These are phyloP conservation scores for Neurospora crassa DNA, from an alignment of 2,329 filamentous ascomycete genomes.

Conservation along the genomic window DNA sequence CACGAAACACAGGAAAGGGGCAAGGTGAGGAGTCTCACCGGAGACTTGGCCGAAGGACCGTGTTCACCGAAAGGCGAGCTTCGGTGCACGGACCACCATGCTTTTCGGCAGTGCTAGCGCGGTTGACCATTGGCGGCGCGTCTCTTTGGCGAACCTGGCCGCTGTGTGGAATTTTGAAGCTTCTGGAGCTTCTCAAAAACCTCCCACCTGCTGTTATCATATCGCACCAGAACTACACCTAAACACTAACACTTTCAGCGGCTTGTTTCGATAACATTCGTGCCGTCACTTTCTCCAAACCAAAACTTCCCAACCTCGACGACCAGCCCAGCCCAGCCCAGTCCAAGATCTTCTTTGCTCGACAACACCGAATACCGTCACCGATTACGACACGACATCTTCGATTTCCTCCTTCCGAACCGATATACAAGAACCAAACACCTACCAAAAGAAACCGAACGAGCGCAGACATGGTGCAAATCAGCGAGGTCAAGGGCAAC, in stretches of 20 bases:
- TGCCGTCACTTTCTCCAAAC: conserved; percentile 4
- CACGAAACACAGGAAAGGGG: background rate
- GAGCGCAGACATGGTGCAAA: conserved; percentile 60
- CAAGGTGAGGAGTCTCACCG: background rate
- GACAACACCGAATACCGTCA: background rate
- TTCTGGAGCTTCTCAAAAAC: conserved; percentile 7
- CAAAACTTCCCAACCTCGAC: background rate
- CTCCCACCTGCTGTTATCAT: background rate
- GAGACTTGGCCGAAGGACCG: background rate
- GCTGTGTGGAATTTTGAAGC: conserved; percentile 20
- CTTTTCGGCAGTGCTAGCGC: conserved; percentile 1
- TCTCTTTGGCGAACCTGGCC: background rate
- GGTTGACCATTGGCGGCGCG: background rate
- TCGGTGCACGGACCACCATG: conserved; percentile 6
- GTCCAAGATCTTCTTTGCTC: background rate
- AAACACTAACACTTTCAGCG: background rate
- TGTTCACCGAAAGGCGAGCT: background rate
- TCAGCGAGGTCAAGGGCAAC: conserved; percentile 91
- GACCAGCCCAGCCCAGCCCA: background rate
- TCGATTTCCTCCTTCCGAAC: conserved; percentile 3
- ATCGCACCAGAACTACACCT: background rate
- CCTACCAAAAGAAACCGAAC: conserved; percentile 8
- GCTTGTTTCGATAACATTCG: background rate
- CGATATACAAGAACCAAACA: conserved; percentile 3
- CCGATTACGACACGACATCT: background rate